These are phyloP conservation scores for Aspergillus intermedius DNA, from an alignment of 2,329 filamentous ascomycete species.

Conservation along the genomic window DNA sequence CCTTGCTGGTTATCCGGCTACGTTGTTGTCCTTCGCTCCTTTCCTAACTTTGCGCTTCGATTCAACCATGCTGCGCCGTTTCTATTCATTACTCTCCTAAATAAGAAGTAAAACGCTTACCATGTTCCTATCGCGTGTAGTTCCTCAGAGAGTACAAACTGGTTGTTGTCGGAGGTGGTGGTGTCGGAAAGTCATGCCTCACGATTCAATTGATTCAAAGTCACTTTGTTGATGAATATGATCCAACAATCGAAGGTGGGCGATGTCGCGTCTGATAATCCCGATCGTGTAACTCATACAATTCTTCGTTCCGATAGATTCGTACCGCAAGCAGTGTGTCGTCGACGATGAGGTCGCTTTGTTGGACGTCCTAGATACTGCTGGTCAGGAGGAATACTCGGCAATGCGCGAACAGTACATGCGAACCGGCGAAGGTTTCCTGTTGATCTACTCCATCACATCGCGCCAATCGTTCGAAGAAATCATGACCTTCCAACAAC, in stretches of 20 bases:
- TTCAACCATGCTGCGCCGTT: not conserved
- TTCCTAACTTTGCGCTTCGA: conserved; percentile 5
- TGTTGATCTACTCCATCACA: conserved; percentile 97
- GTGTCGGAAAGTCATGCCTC: conserved; percentile 97
- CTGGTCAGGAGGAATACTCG: conserved; percentile 97
- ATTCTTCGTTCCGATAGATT: conserved; percentile 55
- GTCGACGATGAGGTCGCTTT: conserved; percentile 97
- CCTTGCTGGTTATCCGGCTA: conserved; percentile 1
- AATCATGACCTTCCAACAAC: conserved; percentile 97
- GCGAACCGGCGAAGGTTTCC: conserved; percentile 95
- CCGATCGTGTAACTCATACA: conserved; percentile 14
- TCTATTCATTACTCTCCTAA: not conserved
- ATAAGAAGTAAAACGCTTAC: conserved; percentile 10
- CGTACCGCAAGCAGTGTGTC: conserved; percentile 98
- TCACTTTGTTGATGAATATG: conserved; percentile 99
- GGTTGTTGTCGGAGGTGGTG: conserved; percentile 95
- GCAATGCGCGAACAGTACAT: conserved; percentile 99
- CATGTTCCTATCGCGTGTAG: conserved; percentile 36
- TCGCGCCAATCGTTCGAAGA: conserved; percentile 97
- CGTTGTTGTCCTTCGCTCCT: conserved; percentile 1
- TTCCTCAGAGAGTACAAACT: conserved; percentile 90
- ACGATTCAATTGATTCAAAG: conserved; percentile 94
- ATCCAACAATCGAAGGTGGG: conserved; percentile 92
- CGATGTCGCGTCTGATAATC: conserved; percentile 12
- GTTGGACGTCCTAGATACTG: conserved; percentile 95